Evolutionary conservation across 164 flowering plant species (phyloP).

Genomic region (Aristolochia contorta): DNA sequence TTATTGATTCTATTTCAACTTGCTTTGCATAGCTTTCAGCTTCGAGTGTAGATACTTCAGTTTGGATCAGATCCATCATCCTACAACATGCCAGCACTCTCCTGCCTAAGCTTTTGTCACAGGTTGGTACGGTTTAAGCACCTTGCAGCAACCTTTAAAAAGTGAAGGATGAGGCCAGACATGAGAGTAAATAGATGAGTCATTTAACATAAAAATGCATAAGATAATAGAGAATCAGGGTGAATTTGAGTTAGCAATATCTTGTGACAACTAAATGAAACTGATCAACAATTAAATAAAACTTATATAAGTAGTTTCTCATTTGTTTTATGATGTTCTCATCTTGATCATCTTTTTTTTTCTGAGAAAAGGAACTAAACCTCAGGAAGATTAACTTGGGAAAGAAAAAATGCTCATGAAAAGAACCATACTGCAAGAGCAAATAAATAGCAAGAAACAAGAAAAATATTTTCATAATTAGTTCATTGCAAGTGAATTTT

Average conservation of each 20-base stretch:
- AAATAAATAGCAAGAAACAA: background rate
- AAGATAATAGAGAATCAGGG: background rate
- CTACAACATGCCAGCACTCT: slow-evolving; percentile 71
- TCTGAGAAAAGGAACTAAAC: background rate
- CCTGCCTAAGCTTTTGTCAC: slow-evolving; percentile 86
- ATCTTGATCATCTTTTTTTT: no score
- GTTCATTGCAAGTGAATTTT: background rate
- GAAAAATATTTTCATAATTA: background rate
- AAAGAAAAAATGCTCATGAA: no score
- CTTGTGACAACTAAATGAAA: no score
- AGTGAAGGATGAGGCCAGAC: background rate
- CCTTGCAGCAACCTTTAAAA: slow-evolving; percentile 65
- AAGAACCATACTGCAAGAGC: background rate
- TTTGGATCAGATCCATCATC: slow-evolving; percentile 42
- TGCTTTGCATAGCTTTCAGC: slow-evolving; percentile 41
- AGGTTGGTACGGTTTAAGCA: slow-evolving; percentile 78
- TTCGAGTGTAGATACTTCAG: slow-evolving; percentile 54
- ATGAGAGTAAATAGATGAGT: background rate
- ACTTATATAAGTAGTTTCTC: no score
- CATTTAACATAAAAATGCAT: slow-evolving; percentile 2
- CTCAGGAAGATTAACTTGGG: no score
- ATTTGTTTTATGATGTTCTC: no score
- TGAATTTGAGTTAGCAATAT: no score
- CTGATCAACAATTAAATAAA: no score
- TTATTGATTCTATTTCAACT: slow-evolving; percentile 50